Base-by-base conservation (phyloP, 257 asterid genomes). In the Rauvolfia tetraphylla region DNA sequence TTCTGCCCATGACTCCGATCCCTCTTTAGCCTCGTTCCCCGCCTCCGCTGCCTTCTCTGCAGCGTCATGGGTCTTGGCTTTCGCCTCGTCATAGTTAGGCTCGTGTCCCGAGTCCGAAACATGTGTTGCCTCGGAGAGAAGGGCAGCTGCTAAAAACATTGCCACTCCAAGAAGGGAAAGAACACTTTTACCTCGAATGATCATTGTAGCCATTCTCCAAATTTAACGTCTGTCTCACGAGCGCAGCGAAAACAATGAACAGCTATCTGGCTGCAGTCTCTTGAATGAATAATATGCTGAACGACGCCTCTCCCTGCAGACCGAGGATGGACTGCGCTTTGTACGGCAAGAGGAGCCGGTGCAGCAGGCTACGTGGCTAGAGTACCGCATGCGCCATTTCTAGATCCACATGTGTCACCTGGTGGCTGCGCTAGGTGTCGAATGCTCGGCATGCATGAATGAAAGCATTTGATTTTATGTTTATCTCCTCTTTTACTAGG, bases 1-100 rank as follows among this genome's bases (percentile, higher is more conserved):
- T 18, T 75, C 91, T 0, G 95, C 48, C 95, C 92, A 90, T 7
- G 90, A 82, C 62, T 88, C 90, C 6, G 75, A 72, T 39, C 75
- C 61, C 56, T 79, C 88, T 51, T 81, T 75, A 42, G 76, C 79
- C 27, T 78, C 86, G 31, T 73, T 53, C 4, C 18, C 78, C 0
- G 49, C 33, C 14, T 68, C 74, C 4, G 78, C 85, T 7, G 76
- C 85, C 34, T 80, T 77, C 54, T 76, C 83, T 18, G 46, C 75
- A 0, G 73, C 77, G 8, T 42, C 36, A 22, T 71, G 56, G 27
- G 51, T 67, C 68, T 62, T 79, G 22, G 44, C 42, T 53, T 58
- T 75, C 25, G 53, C 68, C 62, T 75, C 78, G 4, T 48, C 73
- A 58, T 56, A 56, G n/a, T 38, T 56, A 31, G 68, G 18, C 17